These are phyloP conservation scores for Thinopyrum elongatum DNA, from an alignment of 176 grass and related monocot genomes.

Conservation along the genomic window DNA sequence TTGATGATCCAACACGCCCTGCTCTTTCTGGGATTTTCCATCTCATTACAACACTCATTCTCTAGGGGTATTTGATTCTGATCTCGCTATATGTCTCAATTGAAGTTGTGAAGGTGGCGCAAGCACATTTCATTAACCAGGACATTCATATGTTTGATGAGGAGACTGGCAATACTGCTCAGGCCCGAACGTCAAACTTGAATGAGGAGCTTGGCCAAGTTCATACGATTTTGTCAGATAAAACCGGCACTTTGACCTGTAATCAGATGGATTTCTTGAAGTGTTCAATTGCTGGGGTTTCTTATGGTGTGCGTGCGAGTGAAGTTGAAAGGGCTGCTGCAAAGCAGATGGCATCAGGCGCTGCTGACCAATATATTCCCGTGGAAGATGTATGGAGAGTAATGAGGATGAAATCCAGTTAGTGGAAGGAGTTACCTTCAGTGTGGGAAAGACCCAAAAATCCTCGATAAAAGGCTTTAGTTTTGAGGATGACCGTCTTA, in stretches of 20 bases:
- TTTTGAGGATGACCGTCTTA: constrained; percentile 82
- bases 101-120: constrained; percentile 90
- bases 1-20: constrained; percentile 66
- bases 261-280: constrained; percentile 99
- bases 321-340: constrained; percentile 92
- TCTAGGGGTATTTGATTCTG: constrained; percentile 96
- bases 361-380: constrained; percentile 36
- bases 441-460: constrained; percentile 53
- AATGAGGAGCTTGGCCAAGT: constrained; percentile 99
- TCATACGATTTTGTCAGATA: constrained; percentile 87
- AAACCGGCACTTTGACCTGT: constrained; percentile 96
- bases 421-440: constrained; percentile 43
- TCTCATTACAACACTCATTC: constrained; percentile 96
- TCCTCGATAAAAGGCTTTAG: constrained; percentile 83
- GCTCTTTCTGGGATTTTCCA: constrained; percentile 86
- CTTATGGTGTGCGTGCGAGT: constrained; percentile 82
- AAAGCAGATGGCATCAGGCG: constrained; percentile 75
- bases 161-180: constrained; percentile 77
- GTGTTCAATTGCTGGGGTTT: constrained; percentile 84
- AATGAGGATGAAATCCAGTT: constrained; percentile 65
- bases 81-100: constrained; percentile 97
- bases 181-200: constrained; percentile 92
- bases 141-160: constrained; percentile 99
- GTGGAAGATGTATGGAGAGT: constrained; percentile 54
- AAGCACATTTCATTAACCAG: constrained; percentile 92